phyloP scores from a whole-genome alignment of 768 basidiomycete species.

The Leucogyrophana mollusca region DNA sequence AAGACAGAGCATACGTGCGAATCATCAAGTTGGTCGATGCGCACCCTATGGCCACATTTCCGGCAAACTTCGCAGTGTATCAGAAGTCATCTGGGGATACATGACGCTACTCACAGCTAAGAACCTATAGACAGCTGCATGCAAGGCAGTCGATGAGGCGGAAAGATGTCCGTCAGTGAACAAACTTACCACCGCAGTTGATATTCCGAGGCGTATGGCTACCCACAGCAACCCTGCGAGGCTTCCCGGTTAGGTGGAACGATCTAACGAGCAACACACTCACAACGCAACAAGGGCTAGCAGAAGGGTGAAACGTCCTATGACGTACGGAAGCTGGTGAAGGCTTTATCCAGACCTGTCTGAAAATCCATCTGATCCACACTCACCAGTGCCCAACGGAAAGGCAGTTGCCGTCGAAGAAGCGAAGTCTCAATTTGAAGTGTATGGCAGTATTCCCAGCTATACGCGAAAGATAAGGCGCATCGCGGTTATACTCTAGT shows the following conservation, averaged over 20 bases:
- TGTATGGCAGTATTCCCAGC: constrained; percentile 23
- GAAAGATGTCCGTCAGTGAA: not conserved
- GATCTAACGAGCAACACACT: constrained; percentile 13
- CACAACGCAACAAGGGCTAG: constrained; percentile 7
- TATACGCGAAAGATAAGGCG: constrained; percentile 1
- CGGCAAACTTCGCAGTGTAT: constrained; percentile 9
- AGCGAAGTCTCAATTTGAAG: constrained; percentile 19
- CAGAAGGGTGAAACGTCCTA: constrained; percentile 18
- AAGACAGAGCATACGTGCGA: constrained; percentile 20
- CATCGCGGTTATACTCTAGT: not conserved
- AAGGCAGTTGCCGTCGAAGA: constrained; percentile 15
- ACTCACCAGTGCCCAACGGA: constrained; percentile 25
- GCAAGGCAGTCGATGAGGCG: constrained; percentile 1
- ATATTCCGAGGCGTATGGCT: not conserved
- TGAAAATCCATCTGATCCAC: not conserved
- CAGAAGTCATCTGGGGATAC: not conserved
- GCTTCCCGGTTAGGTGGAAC: not conserved
- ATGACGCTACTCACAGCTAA: constrained; percentile 10
- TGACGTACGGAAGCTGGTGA: constrained; percentile 21
- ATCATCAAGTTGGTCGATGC: constrained; percentile 26
- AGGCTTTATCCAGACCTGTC: not conserved
- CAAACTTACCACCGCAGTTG: constrained; percentile 19
- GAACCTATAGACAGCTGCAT: constrained; percentile 6
- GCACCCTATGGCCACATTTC: constrained; percentile 14
- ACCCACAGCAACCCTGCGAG: constrained; percentile 6